Conservation (phyloP, 371 early-diverging fungal species). For the Nematocida sp. region DNA sequence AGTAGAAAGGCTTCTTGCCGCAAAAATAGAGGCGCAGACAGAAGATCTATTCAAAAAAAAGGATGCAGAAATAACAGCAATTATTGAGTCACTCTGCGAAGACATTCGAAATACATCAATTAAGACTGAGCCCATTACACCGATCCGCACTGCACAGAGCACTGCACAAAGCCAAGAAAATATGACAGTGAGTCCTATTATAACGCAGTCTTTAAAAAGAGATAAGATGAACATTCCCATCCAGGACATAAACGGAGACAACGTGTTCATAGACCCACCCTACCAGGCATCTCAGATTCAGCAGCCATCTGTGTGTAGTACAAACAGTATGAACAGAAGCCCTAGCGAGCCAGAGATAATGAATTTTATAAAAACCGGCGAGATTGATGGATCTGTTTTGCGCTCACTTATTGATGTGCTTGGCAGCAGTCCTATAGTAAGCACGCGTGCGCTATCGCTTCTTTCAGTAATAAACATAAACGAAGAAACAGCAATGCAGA, state of each 20-base stretch:
- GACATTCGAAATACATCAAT: slow-evolving; percentile 55
- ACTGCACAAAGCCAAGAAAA: background rate
- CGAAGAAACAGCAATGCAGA: background rate
- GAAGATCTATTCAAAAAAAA: slow-evolving; percentile 27
- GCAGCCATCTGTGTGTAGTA: background rate
- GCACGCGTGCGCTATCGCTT: background rate
- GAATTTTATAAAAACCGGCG: background rate
- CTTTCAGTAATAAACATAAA: slow-evolving; percentile 4
- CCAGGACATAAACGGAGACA: slow-evolving; percentile 1
- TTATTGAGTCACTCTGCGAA: slow-evolving; percentile 54
- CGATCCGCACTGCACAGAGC: background rate
- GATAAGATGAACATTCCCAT: background rate
- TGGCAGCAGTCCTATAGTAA: background rate
- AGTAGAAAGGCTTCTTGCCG: slow-evolving; percentile 40
- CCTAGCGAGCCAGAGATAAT: background rate
- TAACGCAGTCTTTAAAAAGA: slow-evolving; percentile 14
- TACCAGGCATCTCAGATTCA: background rate
- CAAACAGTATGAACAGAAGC: background rate
- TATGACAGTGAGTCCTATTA: slow-evolving; percentile 5
- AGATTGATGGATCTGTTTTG: background rate
- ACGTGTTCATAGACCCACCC: background rate
- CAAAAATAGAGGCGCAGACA: slow-evolving; percentile 11
- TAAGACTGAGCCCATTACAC: background rate
- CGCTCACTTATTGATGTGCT: background rate
- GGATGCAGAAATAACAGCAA: slow-evolving; percentile 37